These are phyloP conservation scores for Eimeria falciformis DNA, from an alignment of 169 alveolate genomes.

Conservation along the genomic window DNA sequence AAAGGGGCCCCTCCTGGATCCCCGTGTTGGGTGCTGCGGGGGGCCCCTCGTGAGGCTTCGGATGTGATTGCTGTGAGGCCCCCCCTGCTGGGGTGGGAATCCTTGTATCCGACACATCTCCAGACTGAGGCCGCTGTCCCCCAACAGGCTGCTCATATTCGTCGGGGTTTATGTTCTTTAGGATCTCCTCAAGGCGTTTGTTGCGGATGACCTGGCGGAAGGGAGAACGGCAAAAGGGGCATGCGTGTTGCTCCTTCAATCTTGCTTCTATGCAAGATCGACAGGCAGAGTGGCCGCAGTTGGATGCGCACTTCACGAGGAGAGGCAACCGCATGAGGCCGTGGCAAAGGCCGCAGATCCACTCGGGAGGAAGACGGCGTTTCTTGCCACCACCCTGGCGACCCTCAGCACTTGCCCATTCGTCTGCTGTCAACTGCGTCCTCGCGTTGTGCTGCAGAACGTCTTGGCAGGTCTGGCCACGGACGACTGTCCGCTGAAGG, in stretches of 20 bases:
- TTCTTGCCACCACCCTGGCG: slow-evolving; percentile 1
- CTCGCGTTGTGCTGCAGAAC: slow-evolving; percentile 38
- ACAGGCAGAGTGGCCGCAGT: slow-evolving; percentile 66
- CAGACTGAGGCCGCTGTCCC: too few relatives aligned
- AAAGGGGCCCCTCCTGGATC: background rate
- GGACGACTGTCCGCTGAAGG: slow-evolving; percentile 33
- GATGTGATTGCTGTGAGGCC: too few relatives aligned
- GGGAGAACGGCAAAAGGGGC: slow-evolving; percentile 48
- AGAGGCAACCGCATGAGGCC: slow-evolving; percentile 53
- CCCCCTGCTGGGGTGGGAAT: too few relatives aligned
- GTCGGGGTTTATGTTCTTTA: background rate
- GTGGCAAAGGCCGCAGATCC: slow-evolving; percentile 56
- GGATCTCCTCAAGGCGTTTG: slow-evolving; percentile 60
- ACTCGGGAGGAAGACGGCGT: slow-evolving; percentile 55
- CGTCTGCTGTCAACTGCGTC: slow-evolving; percentile 29
- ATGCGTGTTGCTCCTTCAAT: slow-evolving; percentile 15
- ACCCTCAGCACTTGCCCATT: slow-evolving; percentile 33
- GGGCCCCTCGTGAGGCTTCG: background rate
- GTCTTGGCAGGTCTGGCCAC: background rate
- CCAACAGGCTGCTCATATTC: slow-evolving; percentile 39
- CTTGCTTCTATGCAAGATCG: slow-evolving; percentile 22
- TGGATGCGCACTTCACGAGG: slow-evolving; percentile 34
- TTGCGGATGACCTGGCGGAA: slow-evolving; percentile 68
- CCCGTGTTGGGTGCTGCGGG: slow-evolving; percentile 1
- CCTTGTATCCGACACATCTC: too few relatives aligned